Evolutionary conservation across 2,329 filamentous ascomycete species (phyloP).

Genomic region (Colletotrichum tabaci): DNA sequence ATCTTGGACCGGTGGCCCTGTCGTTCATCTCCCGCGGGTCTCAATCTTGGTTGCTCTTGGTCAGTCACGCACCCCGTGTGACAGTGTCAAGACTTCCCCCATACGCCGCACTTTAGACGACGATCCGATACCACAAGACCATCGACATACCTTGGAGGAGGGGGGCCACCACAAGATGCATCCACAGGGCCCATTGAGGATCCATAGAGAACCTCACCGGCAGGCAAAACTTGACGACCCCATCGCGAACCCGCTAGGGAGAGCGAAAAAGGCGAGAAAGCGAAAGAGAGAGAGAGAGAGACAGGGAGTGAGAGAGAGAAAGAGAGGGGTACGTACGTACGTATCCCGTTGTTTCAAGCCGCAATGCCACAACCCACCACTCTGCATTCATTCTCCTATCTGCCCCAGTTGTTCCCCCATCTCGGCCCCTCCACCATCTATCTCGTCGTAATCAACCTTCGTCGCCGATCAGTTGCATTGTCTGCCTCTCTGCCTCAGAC

Average conservation of each 20-base stretch:
- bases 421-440: conserved; percentile 20
- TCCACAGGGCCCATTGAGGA: conserved; percentile 16
- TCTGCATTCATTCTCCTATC: conserved; percentile 6
- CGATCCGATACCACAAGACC: conserved; percentile 34
- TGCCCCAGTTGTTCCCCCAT: conserved; percentile 15
- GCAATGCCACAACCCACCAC: conserved; percentile 20
- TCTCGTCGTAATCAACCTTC: conserved; percentile 32
- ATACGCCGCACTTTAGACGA: conserved; percentile 31
- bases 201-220: conserved; percentile 14
- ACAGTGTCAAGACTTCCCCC: conserved; percentile 33
- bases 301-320: not conserved
- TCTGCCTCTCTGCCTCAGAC: conserved; percentile 19
- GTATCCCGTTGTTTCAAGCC: conserved; percentile 27
- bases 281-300: not conserved
- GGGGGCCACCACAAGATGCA: not conserved
- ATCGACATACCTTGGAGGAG: not conserved
- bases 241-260: not conserved
- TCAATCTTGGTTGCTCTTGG: conserved; percentile 4
- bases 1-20: conserved; percentile 25
- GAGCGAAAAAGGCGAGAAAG: no score
- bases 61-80: not conserved
- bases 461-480: conserved; percentile 33
- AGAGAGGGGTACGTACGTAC: not conserved
- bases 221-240: conserved; percentile 13
- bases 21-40: conserved; percentile 32